Base-by-base conservation (phyloP, 129 eudicot species). In the Arctium minus region DNA sequence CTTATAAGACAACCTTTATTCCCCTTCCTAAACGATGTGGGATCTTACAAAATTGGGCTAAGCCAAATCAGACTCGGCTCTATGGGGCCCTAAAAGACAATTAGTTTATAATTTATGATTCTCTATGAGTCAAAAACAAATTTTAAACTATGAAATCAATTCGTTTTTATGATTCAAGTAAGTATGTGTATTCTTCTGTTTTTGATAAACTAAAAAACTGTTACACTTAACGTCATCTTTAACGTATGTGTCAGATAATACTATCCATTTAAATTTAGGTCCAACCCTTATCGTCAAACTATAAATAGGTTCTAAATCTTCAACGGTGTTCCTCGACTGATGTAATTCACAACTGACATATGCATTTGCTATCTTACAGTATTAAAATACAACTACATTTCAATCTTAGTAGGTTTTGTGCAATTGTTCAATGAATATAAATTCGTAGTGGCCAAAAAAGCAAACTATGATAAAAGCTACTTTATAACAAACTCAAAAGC, bases 391-490 rank as follows among this genome's bases (percentile, higher is more conserved):
- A 4, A 1, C 10, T 35, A 2, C 18, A 35, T 35, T 71, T 71
- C 27, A 70, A 37, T 70, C 44, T 70, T 33, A 4, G 39, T 30
- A 35, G 30, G 15, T 18, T 33, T 71, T 36, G 29, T 71, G 40
- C 10, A 71, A 35, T 30, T 32, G 42, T 17, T 70, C 74, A 70
- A 71, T 71, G 46, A 71, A 71, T 71, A 71, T 71, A 35, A 71
- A 71, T 5, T 33, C 9, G 8, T 32, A 70, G 39, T 70, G 39
- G 74, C 15, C 74, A 4, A 69, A 35, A 70, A 70, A 70, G 35
- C 42, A 70, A 70, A 70, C 27, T 6, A 70, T 70, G 74, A 70
- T 70, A 70, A 70, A 70, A 70, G 42, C 74, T 70, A 70, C 74
- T 70, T 33, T 32, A 70, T 32, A 70, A 70, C 27, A 33, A 70